These are phyloP conservation scores for Podila verticillata DNA, from an alignment of 192 early-diverging fungal genomes.

Conservation along the genomic window DNA sequence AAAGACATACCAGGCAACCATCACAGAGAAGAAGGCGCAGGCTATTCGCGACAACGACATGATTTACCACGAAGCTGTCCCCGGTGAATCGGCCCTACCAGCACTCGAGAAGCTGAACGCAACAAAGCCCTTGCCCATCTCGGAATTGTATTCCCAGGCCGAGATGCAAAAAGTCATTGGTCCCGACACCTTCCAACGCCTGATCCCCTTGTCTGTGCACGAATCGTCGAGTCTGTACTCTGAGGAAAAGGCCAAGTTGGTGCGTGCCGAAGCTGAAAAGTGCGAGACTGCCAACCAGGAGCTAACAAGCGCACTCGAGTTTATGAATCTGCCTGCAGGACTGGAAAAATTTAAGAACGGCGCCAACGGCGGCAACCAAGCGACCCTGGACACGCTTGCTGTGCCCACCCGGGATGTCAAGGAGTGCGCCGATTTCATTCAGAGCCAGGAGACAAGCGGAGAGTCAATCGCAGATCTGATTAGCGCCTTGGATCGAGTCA, in stretches of 20 bases:
- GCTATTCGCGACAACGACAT: slow-evolving; percentile 94
- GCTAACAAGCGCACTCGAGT: slow-evolving; percentile 81
- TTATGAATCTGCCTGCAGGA: slow-evolving; percentile 85
- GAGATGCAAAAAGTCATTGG: slow-evolving; percentile 91
- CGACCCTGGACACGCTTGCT: slow-evolving; percentile 61
- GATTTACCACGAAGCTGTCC: slow-evolving; percentile 91
- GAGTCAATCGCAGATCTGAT: slow-evolving; percentile 66
- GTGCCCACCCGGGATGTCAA: slow-evolving; percentile 68
- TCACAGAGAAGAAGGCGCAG: slow-evolving; percentile 74
- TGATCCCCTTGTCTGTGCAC: slow-evolving; percentile 95
- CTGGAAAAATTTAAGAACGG: slow-evolving; percentile 80
- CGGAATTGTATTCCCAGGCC: slow-evolving; percentile 73
- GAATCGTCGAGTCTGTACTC: slow-evolving; percentile 94
- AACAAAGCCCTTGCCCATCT: slow-evolving; percentile 82
- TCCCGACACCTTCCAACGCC: slow-evolving; percentile 84
- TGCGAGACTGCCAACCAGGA: slow-evolving; percentile 88
- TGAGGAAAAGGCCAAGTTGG: slow-evolving; percentile 94
- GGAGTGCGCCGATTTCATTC: slow-evolving; percentile 68
- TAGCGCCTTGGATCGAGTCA: slow-evolving; percentile 71
- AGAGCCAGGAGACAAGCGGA: slow-evolving; percentile 61
- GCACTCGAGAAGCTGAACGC: slow-evolving; percentile 87
- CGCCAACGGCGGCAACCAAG: slow-evolving; percentile 49
- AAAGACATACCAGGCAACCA: slow-evolving; percentile 68
- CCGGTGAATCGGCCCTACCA: slow-evolving; percentile 78
- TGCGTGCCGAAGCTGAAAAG: slow-evolving; percentile 81